Evolutionary conservation across 495 filamentous ascomycete species (phyloP).

Genomic region (Apodospora peruviana): DNA sequence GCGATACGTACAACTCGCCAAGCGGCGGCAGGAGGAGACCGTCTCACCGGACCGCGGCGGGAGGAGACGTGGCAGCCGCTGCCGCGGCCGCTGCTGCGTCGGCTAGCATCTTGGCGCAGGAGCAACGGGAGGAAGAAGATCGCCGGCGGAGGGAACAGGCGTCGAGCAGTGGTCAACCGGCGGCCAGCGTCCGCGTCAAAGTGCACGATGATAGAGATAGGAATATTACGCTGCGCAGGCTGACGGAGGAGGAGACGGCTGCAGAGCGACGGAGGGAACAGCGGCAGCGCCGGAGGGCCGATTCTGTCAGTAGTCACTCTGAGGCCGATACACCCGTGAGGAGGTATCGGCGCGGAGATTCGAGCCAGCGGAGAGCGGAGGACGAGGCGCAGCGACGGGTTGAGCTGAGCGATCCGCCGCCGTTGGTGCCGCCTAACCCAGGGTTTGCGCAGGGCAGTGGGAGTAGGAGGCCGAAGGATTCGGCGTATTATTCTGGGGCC

Average conservation of each 20-base stretch:
- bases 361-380: constrained; percentile 32
- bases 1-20: constrained; percentile 48
- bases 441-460: constrained; percentile 35
- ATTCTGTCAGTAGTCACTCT: constrained; percentile 44
- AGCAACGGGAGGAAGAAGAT: constrained; percentile 37
- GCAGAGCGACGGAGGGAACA: constrained; percentile 20
- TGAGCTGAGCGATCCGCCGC: constrained; percentile 13
- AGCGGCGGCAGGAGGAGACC: constrained; percentile 41
- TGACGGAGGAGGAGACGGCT: constrained; percentile 69
- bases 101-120: constrained; percentile 30
- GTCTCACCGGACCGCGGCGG: constrained; percentile 24
- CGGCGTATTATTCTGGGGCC: constrained; percentile 46
- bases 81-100: constrained; percentile 46
- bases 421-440: constrained; percentile 42
- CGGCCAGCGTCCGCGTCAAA: constrained; percentile 74
- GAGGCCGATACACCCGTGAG: constrained; percentile 37
- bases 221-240: constrained; percentile 71
- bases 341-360: constrained; percentile 36
- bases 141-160: constrained; percentile 29
- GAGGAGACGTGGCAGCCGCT: constrained; percentile 44
- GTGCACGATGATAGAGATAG: constrained; percentile 69
- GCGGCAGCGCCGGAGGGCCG: constrained; percentile 25
- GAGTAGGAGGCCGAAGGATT: constrained; percentile 48
- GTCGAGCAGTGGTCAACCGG: constrained; percentile 39
- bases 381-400: constrained; percentile 34